These are phyloP conservation scores for Erigeron canadensis DNA, from an alignment of 129 eudicot genomes.

Conservation along the genomic window DNA sequence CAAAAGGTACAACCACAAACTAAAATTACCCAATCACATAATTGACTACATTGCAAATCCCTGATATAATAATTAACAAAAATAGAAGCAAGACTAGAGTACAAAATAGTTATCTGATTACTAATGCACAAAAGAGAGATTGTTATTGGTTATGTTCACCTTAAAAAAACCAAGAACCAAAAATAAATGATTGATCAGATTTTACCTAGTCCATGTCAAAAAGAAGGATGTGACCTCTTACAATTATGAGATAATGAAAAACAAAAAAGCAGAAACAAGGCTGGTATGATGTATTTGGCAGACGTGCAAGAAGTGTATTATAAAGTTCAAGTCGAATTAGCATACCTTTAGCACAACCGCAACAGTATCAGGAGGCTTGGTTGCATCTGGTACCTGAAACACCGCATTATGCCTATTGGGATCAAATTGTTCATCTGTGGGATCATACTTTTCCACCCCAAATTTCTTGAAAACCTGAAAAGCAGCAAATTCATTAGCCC, in stretches of 20 bases:
- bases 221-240: not conserved
- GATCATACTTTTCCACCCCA: conserved; percentile 77
- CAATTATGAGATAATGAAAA: not conserved
- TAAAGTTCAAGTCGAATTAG: not conserved
- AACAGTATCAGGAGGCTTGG: conserved; percentile 65
- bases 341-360: conserved; percentile 82
- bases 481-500: not conserved
- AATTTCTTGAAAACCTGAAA: conserved; percentile 71
- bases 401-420: conserved; percentile 80
- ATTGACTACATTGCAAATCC: no score
- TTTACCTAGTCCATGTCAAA: not conserved
- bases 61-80: no score
- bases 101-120: no score
- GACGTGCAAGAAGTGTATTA: not conserved
- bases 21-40: no score
- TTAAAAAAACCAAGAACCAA: no score
- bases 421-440: conserved; percentile 67
- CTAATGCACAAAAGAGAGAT: no score
- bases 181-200: not conserved
- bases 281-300: not conserved
- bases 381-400: conserved; percentile 70
- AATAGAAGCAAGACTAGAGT: no score
- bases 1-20: no score
- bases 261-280: not conserved
- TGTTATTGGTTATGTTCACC: no score